Percentiles rank a stretch among this genome's conserved stretches.
Evolutionary conservation across 768 basidiomycete genomes (phyloP).

Genomic region (Fistulinella prunicolor): DNA sequence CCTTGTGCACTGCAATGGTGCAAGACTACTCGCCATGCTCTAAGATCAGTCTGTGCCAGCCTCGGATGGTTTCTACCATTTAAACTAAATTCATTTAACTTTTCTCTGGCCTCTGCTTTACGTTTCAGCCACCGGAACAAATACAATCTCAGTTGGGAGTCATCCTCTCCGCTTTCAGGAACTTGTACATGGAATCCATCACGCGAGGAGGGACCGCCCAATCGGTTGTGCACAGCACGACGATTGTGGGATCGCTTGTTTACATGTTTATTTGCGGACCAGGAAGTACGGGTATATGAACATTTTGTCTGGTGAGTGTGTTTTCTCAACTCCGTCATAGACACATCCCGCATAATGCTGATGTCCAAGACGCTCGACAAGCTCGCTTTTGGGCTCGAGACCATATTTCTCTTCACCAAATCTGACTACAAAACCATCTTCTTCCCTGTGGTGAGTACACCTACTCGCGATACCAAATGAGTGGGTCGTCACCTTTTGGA

Average conservation of each 20-base stretch:
- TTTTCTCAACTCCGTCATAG: neutral
- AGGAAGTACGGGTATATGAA: neutral
- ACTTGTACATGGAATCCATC: too few species aligned
- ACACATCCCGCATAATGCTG: neutral
- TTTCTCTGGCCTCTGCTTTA: neutral
- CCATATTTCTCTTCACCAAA: constrained; percentile 34
- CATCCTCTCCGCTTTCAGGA: neutral
- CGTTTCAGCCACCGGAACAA: neutral
- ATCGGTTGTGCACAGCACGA: too few species aligned
- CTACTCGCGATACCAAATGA: neutral
- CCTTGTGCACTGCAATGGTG: neutral
- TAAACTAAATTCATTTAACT: neutral
- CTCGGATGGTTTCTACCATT: neutral
- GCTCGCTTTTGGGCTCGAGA: constrained; percentile 20
- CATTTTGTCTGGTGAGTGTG: neutral
- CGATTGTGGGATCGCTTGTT: too few species aligned
- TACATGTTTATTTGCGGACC: neutral
- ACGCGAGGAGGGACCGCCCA: too few species aligned
- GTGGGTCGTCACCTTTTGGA: neutral
- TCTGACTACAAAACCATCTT: constrained; percentile 36
- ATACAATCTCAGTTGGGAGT: too few species aligned
- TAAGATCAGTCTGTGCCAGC: too few species aligned
- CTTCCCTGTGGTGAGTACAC: constrained; percentile 31
- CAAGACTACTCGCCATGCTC: too few species aligned
- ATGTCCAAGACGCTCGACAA: neutral